Percentiles rank a stretch among this genome's conserved stretches.
These are phyloP conservation scores for Silene noctiflora DNA, from an alignment of 179 eudicot species.

Conservation along the genomic window DNA sequence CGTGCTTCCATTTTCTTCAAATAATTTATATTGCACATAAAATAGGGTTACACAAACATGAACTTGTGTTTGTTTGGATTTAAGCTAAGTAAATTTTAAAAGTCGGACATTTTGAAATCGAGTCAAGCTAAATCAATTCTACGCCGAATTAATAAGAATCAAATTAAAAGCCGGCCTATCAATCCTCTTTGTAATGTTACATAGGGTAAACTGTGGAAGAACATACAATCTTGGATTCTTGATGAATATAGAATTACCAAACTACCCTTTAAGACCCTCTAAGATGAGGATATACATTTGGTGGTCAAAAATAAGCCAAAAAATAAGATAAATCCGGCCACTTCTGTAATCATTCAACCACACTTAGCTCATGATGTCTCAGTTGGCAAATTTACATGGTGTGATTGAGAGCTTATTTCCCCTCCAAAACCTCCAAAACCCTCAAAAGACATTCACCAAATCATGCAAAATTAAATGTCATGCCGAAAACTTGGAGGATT, in stretches of 20 bases:
- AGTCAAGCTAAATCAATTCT: no score
- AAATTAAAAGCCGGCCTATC: no score
- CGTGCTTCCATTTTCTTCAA: no score
- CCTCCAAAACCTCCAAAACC: constrained; percentile 28
- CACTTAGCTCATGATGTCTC: constrained; percentile 48
- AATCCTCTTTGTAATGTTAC: no score
- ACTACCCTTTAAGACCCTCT: constrained; percentile 11
- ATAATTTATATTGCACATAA: no score
- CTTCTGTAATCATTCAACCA: constrained; percentile 9
- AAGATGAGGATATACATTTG: constrained; percentile 31
- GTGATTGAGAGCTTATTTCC: constrained; percentile 38
- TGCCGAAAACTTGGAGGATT: constrained; percentile 26
- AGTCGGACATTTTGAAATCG: no score
- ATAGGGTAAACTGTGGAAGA: no score
- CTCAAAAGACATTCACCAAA: constrained; percentile 24
- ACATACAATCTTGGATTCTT: not conserved
- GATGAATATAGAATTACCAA: constrained; percentile 8
- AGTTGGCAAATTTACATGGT: constrained; percentile 45
- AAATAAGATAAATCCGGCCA: not conserved
- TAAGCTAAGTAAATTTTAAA: no score
- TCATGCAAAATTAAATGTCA: constrained; percentile 23
- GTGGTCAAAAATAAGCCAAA: constrained; percentile 37
- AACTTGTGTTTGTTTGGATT: no score
- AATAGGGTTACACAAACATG: no score
- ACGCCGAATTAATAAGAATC: no score